These are phyloP conservation scores for Obba rivulosa DNA, from an alignment of 768 basidiomycete genomes.

Conservation along the genomic window DNA sequence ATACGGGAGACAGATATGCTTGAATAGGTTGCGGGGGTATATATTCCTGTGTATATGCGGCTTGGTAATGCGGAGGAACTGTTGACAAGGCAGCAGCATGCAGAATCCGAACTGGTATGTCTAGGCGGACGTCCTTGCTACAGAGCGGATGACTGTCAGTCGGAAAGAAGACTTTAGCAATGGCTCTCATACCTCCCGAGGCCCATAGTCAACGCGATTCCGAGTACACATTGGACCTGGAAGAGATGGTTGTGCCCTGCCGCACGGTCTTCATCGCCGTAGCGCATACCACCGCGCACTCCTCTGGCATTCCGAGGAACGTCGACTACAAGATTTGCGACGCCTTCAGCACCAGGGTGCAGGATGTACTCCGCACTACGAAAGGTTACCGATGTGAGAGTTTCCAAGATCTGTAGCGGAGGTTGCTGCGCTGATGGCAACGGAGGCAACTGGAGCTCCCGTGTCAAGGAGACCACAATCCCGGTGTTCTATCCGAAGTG, in stretches of 20 bases:
- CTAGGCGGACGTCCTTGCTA: constrained; percentile 68
- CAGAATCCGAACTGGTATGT: constrained; percentile 57
- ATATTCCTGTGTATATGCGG: constrained; percentile 4
- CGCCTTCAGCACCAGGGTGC: constrained; percentile 67
- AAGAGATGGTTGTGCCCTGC: constrained; percentile 48
- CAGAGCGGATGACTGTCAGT: constrained; percentile 1
- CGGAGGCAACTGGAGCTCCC: constrained; percentile 54
- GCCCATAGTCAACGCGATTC: constrained; percentile 65
- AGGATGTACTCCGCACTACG: constrained; percentile 72
- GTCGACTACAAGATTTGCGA: constrained; percentile 76
- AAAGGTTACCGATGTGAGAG: constrained; percentile 63
- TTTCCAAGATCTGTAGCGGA: constrained; percentile 63
- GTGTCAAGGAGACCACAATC: constrained; percentile 52
- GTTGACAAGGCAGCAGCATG: constrained; percentile 60
- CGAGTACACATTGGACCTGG: constrained; percentile 60
- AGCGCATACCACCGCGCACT: constrained; percentile 54
- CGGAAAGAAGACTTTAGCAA: background rate
- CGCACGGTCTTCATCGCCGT: constrained; percentile 42
- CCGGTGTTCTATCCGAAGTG: constrained; percentile 52
- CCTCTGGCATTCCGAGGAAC: constrained; percentile 64
- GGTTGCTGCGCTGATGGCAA: constrained; percentile 33
- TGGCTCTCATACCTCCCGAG: constrained; percentile 54
- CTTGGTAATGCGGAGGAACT: constrained; percentile 15
- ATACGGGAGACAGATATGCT: constrained; percentile 3
- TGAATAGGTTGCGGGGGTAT: constrained; percentile 3